These are phyloP conservation scores for Saccharomycopsis hybrid DNA, from an alignment of 1,139 yeast genomes.

Conservation along the genomic window DNA sequence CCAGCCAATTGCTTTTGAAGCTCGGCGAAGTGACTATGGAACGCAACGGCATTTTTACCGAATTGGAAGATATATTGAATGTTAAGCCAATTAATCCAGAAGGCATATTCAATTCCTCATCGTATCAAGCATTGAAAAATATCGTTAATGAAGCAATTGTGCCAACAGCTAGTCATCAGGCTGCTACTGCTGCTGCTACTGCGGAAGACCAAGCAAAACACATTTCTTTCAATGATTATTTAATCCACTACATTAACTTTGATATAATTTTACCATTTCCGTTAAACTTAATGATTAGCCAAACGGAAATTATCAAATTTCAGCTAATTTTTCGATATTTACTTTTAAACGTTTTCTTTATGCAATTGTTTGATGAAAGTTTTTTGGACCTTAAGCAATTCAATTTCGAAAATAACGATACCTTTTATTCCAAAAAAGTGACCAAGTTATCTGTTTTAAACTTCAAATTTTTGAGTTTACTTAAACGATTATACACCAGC, in stretches of 20 bases:
- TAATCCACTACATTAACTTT: conserved; percentile 54
- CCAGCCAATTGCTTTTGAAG: neutral
- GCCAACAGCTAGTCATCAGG: neutral
- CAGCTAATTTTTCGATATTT: conserved; percentile 75
- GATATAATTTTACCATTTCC: conserved; percentile 82
- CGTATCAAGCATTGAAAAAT: conserved; percentile 17
- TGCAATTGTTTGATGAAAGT: neutral
- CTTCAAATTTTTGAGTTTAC: neutral
- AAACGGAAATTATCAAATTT: conserved; percentile 68
- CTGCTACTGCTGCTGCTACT: neutral
- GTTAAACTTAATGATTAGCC: conserved; percentile 63
- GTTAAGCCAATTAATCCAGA: conserved; percentile 61
- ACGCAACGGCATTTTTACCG: conserved; percentile 43
- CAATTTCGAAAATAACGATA: too few relatives aligned
- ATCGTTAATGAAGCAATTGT: conserved; percentile 11
- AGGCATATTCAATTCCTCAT: conserved; percentile 31
- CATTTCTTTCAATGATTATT: conserved; percentile 15
- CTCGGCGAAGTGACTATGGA: conserved; percentile 30
- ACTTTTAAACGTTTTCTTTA: conserved; percentile 25
- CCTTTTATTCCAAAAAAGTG: neutral
- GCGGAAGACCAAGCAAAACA: neutral
- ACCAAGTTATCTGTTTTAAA: conserved; percentile 1
- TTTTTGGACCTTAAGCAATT: neutral
- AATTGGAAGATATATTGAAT: conserved; percentile 57
- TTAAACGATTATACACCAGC: neutral